Conservation (phyloP, 768 basidiomycete genomes). For the Tricholoma matsutake region DNA sequence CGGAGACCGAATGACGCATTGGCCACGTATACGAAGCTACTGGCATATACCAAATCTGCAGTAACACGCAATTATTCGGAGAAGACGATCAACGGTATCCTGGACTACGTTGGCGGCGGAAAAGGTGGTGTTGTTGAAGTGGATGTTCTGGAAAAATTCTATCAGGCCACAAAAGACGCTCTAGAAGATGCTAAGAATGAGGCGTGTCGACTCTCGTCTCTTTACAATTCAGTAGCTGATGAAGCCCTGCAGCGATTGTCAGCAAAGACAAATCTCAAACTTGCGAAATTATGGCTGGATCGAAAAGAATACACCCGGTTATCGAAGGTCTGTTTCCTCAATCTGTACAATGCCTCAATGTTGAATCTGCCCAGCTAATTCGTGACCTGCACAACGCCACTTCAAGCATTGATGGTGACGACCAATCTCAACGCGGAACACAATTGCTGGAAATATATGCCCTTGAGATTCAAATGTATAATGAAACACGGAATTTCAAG, state of each 20-base stretch:
- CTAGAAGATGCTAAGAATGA: constrained; percentile 96
- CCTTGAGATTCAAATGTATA: constrained; percentile 99
- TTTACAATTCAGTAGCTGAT: constrained; percentile 2
- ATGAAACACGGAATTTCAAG: constrained; percentile 92
- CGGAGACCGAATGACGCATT: constrained; percentile 83
- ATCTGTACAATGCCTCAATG: background rate
- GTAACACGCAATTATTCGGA: constrained; percentile 96
- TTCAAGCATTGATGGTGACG: constrained; percentile 59
- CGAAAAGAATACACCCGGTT: constrained; percentile 86
- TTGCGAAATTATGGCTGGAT: constrained; percentile 97
- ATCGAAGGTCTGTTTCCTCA: constrained; percentile 54
- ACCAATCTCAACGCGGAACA: constrained; percentile 91
- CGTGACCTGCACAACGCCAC: constrained; percentile 73
- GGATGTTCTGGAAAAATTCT: constrained; percentile 90
- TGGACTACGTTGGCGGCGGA: constrained; percentile 95
- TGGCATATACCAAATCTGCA: constrained; percentile 93
- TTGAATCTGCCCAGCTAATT: constrained; percentile 51
- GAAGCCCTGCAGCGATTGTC: constrained; percentile 66
- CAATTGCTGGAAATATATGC: constrained; percentile 96
- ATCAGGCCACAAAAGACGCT: constrained; percentile 87
- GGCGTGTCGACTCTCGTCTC: constrained; percentile 39
- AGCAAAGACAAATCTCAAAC: constrained; percentile 93
- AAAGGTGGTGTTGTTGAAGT: constrained; percentile 78
- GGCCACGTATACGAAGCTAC: constrained; percentile 77
- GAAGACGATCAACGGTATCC: constrained; percentile 96